Evolutionary conservation across 192 early-diverging fungal species (phyloP).

Genomic region (Rhizophlyctis rosea): DNA sequence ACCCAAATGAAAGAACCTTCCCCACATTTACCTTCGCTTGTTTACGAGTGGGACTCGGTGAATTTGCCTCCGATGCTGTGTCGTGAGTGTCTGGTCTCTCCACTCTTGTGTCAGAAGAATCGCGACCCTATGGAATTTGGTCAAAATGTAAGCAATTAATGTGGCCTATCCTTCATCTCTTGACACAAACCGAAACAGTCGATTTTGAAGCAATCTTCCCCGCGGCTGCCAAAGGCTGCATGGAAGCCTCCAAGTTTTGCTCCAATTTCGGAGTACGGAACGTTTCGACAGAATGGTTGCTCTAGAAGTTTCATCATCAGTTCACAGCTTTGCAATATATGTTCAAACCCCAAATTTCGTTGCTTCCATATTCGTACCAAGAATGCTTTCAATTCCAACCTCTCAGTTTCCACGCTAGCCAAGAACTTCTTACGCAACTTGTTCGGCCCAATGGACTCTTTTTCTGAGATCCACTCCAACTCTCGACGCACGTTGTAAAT

Average conservation of each 20-base stretch:
- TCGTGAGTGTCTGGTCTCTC: background rate
- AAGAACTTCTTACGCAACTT: slow-evolving; percentile 58
- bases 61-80: background rate
- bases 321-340: no score
- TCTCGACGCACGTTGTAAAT: slow-evolving; percentile 47
- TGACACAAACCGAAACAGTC: background rate
- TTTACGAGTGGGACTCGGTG: background rate
- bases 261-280: slow-evolving; percentile 51
- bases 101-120: no score
- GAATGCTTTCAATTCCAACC: slow-evolving; percentile 45
- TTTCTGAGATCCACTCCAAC: slow-evolving; percentile 56
- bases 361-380: slow-evolving; percentile 10
- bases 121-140: no score
- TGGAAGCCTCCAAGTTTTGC: slow-evolving; percentile 26
- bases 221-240: slow-evolving; percentile 22
- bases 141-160: no score
- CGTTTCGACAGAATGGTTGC: slow-evolving; percentile 36
- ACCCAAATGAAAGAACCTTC: no score
- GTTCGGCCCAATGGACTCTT: slow-evolving; percentile 47
- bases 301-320: no score
- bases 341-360: no score
- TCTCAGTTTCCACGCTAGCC: slow-evolving; percentile 48
- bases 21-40: background rate
- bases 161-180: no score
- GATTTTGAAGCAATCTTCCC: background rate